These are phyloP conservation scores for Wickerhamomyces alni DNA, from an alignment of 805 yeast genomes.

Conservation along the genomic window DNA sequence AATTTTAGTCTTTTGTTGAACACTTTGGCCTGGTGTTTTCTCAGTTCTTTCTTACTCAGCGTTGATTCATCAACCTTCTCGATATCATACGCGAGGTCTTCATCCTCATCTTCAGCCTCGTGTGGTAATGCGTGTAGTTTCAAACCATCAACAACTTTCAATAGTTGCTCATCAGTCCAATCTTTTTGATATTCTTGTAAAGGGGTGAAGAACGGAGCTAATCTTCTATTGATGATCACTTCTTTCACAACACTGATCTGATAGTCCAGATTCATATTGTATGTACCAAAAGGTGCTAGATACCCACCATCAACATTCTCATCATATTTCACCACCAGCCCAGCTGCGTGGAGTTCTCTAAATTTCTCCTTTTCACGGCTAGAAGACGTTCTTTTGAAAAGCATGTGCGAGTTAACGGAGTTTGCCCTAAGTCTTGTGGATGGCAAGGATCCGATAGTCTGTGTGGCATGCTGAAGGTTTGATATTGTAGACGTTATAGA, in stretches of 20 bases:
- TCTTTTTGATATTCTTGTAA: slow-evolving; percentile 67
- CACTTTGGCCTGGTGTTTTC: slow-evolving; percentile 31
- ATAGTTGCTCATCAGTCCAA: slow-evolving; percentile 69
- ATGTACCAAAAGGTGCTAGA: slow-evolving; percentile 87
- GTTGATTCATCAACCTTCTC: slow-evolving; percentile 40
- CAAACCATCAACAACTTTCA: slow-evolving; percentile 42
- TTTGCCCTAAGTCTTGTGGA: not conserved
- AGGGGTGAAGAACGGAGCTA: slow-evolving; percentile 91
- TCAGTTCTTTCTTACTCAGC: slow-evolving; percentile 36
- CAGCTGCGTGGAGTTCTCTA: slow-evolving; percentile 48
- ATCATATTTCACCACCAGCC: slow-evolving; percentile 50
- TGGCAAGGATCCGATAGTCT: not conserved
- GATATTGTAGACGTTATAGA: slow-evolving; percentile 10
- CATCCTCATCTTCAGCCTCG: slow-evolving; percentile 49
- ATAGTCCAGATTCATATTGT: slow-evolving; percentile 67
- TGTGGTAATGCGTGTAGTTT: slow-evolving; percentile 50
- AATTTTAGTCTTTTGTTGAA: slow-evolving; percentile 34
- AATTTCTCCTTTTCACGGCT: slow-evolving; percentile 46
- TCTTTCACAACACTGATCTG: slow-evolving; percentile 66
- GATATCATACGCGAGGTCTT: slow-evolving; percentile 58
- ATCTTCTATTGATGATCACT: slow-evolving; percentile 57
- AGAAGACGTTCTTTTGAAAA: slow-evolving; percentile 32
- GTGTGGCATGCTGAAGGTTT: slow-evolving; percentile 5
- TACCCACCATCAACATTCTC: slow-evolving; percentile 93
- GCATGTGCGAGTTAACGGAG: not conserved